phyloP scores from a whole-genome alignment of 139 green algal species.

The Gonium pectorale region DNA sequence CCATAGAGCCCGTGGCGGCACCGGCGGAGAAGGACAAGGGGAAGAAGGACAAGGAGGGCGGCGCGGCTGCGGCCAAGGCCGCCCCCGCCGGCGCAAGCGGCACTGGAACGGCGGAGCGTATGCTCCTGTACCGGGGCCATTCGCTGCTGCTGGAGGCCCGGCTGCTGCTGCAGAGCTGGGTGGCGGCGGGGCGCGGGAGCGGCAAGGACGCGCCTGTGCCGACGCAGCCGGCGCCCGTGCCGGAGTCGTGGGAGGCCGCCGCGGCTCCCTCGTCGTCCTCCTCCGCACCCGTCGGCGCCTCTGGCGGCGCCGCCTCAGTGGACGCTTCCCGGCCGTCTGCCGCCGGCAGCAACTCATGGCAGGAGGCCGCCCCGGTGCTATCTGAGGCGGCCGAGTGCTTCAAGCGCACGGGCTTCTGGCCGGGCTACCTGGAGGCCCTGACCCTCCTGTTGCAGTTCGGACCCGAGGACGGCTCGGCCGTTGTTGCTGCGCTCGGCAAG shows the following conservation, averaged over 20 bases:
- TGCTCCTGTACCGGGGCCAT: constrained; percentile 32
- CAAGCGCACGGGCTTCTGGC: neutral
- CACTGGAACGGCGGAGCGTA: neutral
- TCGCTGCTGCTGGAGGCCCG: constrained; percentile 30
- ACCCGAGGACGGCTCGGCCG: neutral
- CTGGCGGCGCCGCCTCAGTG: too few species aligned
- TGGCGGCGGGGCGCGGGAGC: neutral
- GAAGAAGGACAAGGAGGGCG: too few species aligned
- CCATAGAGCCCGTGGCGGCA: neutral
- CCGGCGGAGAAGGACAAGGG: too few species aligned
- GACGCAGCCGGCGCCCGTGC: neutral
- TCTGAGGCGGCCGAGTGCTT: constrained; percentile 6
- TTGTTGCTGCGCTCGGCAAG: neutral
- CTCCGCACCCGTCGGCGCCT: too few species aligned
- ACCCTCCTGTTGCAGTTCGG: neutral
- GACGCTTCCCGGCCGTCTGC: too few species aligned
- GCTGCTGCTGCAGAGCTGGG: constrained; percentile 25
- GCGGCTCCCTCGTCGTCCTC: too few species aligned
- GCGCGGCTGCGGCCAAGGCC: neutral
- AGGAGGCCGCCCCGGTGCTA: neutral
- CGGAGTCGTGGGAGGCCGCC: neutral
- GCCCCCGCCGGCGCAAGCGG: neutral
- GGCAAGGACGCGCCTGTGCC: neutral
- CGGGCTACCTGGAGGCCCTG: constrained; percentile 5
- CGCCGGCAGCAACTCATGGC: too few species aligned